Conservation (phyloP, 2,329 filamentous ascomycete species). For the Didymella exigua region DNA sequence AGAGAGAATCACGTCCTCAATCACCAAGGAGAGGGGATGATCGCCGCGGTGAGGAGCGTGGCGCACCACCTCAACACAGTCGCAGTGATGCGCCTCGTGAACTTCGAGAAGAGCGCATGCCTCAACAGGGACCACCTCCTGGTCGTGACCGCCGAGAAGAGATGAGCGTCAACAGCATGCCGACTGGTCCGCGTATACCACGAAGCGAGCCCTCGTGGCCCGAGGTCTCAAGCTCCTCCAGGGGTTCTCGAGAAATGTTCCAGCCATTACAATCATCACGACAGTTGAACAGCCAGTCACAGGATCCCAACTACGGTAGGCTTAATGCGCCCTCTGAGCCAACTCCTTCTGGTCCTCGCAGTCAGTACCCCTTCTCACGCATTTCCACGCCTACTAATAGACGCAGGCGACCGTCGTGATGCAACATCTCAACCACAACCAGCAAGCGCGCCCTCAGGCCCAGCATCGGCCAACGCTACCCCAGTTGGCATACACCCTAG, state of each 20-base stretch:
- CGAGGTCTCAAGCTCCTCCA: conserved; percentile 17
- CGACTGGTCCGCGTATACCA: conserved; percentile 59
- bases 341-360: conserved; percentile 61
- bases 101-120: conserved; percentile 41
- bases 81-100: conserved; percentile 36
- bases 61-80: conserved; percentile 28
- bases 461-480: conserved; percentile 37
- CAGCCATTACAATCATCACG: conserved; percentile 43
- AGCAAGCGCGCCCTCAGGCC: conserved; percentile 42
- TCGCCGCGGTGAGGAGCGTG: conserved; percentile 37
- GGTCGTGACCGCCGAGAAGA: conserved; percentile 50
- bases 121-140: conserved; percentile 27
- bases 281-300: conserved; percentile 42
- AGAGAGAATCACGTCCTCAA: conserved; percentile 37
- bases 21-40: conserved; percentile 37
- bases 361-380: conserved; percentile 35
- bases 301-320: conserved; percentile 57
- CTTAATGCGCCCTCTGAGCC: conserved; percentile 56
- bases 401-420: conserved; percentile 35
- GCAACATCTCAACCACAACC: conserved; percentile 32
- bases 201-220: conserved; percentile 39
- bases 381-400: conserved; percentile 6
- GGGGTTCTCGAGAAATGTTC: conserved; percentile 49
- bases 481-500: conserved; percentile 60
- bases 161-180: conserved; percentile 47